Evolutionary conservation across 306 rosid species (phyloP).

Genomic region (Lablab purpureus): DNA sequence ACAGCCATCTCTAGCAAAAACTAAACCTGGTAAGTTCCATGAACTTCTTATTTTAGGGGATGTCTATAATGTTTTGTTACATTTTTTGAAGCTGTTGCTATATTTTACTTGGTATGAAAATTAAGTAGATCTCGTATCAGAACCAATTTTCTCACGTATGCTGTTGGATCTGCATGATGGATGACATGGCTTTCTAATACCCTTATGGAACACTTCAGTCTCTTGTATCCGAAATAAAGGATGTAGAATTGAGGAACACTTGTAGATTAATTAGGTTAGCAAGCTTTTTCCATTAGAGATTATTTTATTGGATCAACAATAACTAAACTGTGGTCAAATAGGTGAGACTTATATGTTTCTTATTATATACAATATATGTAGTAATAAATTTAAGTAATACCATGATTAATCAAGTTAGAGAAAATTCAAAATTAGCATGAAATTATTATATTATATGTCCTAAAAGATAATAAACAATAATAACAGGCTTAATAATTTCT

Average conservation of each 20-base stretch:
- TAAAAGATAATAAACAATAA: neutral
- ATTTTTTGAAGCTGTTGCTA: neutral
- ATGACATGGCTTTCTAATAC: conserved; percentile 19
- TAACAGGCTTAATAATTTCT: neutral
- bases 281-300: neutral
- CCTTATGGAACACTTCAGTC: conserved; percentile 1
- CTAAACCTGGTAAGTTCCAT: conserved; percentile 74
- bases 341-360: neutral
- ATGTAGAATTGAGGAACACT: neutral
- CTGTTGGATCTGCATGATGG: conserved; percentile 37
- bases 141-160: conserved; percentile 31
- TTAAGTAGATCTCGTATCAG: conserved; percentile 6
- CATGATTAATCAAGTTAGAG: neutral
- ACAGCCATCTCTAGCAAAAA: conserved; percentile 80
- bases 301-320: neutral
- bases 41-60: conserved; percentile 15
- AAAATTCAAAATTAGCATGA: neutral
- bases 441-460: neutral
- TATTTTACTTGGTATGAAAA: conserved; percentile 24
- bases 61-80: neutral
- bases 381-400: neutral
- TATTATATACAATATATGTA: neutral
- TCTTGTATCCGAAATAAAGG: neutral
- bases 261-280: conserved; percentile 26
- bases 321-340: neutral